Evolutionary conservation across 2,329 filamentous ascomycete genomes (phyloP).

Genomic region (Xylaria sp.): DNA sequence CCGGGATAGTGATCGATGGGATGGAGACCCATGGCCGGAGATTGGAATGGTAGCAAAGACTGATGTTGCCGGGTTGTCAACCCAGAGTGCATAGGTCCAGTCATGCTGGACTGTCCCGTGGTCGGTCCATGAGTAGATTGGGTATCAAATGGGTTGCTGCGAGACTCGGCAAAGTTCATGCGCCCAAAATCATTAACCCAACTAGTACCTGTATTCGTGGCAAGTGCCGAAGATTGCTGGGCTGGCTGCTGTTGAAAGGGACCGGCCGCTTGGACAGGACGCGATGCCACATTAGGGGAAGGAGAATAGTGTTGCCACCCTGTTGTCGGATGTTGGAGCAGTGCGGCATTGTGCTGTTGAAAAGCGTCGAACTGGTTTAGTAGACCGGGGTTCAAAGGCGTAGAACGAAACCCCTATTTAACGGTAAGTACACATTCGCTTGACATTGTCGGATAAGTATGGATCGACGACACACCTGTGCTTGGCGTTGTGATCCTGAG

Average conservation of each 20-base stretch:
- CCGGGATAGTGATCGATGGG: conserved; percentile 25
- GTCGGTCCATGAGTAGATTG: not conserved
- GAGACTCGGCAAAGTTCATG: conserved; percentile 45
- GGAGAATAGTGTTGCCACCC: not conserved
- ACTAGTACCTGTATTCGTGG: conserved; percentile 23
- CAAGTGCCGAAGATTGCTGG: not conserved
- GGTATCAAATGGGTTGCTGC: not conserved
- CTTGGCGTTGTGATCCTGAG: conserved; percentile 13
- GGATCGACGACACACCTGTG: conserved; percentile 31
- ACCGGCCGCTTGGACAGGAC: not conserved
- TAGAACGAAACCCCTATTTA: conserved; percentile 33
- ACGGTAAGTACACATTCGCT: conserved; percentile 10
- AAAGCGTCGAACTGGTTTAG: conserved; percentile 29
- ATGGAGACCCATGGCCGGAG: conserved; percentile 56
- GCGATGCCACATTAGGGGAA: not conserved
- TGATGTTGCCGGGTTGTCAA: not conserved
- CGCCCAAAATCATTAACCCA: conserved; percentile 54
- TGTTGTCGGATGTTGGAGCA: conserved; percentile 10
- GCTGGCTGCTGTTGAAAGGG: not conserved
- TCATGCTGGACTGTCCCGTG: not conserved
- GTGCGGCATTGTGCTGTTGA: conserved; percentile 24
- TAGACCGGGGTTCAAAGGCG: conserved; percentile 13
- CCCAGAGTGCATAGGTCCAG: not conserved
- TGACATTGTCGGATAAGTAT: not conserved
- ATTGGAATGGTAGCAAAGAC: not conserved